Evolutionary conservation across 1,284 basidiomycete genomes (phyloP).

Genomic region (Ceratobasidium sp.): DNA sequence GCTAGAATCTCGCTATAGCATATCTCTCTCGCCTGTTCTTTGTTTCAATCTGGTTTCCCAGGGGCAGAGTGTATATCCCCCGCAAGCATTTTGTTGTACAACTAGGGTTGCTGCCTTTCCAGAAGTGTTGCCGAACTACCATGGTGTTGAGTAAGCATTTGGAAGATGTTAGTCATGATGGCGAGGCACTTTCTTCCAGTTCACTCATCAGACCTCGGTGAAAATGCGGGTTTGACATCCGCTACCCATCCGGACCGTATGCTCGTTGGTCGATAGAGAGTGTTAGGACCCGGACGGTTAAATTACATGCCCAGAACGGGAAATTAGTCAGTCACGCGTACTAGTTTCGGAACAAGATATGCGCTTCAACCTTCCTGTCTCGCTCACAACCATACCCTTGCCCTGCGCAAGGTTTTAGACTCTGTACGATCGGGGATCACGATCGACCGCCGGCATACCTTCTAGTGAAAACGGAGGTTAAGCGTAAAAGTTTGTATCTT

Average conservation of each 20-base stretch:
- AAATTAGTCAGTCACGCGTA: too few species aligned
- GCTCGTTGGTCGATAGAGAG: too few species aligned
- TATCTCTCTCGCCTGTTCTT: background rate
- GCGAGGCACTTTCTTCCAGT: background rate
- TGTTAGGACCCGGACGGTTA: too few species aligned
- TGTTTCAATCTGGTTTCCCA: background rate
- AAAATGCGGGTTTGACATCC: too few species aligned
- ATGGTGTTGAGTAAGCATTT: background rate
- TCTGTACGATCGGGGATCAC: conserved; percentile 6
- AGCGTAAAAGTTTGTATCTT: background rate
- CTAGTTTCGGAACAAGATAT: too few species aligned
- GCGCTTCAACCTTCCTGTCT: background rate
- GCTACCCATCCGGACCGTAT: too few species aligned
- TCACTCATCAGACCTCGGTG: background rate
- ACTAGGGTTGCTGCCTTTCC: background rate
- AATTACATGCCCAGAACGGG: too few species aligned
- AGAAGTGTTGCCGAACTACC: background rate
- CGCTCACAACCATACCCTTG: background rate
- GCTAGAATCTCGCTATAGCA: background rate
- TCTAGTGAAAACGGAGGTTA: background rate
- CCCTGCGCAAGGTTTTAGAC: conserved; percentile 31
- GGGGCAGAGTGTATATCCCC: background rate
- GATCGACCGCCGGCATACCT: background rate
- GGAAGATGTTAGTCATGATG: background rate
- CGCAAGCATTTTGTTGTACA: background rate